Conservation (phyloP, 345 rosid genomes). For the Mangifera indica region DNA sequence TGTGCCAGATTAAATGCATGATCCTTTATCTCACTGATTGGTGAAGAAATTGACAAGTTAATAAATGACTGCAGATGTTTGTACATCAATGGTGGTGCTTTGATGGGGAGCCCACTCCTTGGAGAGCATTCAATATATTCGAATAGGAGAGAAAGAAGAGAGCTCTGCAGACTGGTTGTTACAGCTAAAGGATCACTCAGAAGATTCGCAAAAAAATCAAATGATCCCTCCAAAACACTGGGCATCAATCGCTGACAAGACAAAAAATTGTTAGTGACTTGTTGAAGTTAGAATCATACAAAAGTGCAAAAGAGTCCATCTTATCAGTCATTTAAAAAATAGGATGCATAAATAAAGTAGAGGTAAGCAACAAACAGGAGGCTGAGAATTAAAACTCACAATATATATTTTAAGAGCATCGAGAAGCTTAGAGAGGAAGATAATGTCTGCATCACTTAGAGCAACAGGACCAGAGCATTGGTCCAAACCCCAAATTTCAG, state of each 20-base stretch:
- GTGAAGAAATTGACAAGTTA: slow-evolving; percentile 59
- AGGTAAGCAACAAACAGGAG: background rate
- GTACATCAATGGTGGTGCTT: slow-evolving; percentile 67
- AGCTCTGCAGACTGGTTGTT: slow-evolving; percentile 51
- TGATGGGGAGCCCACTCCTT: slow-evolving; percentile 38
- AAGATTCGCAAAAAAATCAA: slow-evolving; percentile 72
- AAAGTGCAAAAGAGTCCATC: background rate
- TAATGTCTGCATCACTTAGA: slow-evolving; percentile 56
- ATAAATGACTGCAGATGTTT: slow-evolving; percentile 65
- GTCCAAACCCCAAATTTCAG: slow-evolving; percentile 70
- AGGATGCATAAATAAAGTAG: background rate
- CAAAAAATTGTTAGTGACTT: slow-evolving; percentile 10
- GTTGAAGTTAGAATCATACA: background rate
- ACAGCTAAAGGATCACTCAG: slow-evolving; percentile 51
- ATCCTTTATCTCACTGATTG: slow-evolving; percentile 49
- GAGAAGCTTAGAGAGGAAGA: slow-evolving; percentile 65
- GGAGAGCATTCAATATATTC: slow-evolving; percentile 60
- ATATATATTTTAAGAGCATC: slow-evolving; percentile 70
- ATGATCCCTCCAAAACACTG: slow-evolving; percentile 71
- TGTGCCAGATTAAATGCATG: slow-evolving; percentile 61
- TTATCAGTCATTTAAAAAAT: background rate
- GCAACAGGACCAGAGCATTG: slow-evolving; percentile 31
- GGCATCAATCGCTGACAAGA: slow-evolving; percentile 53
- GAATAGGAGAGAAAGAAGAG: slow-evolving; percentile 62
- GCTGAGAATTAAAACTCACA: slow-evolving; percentile 42